Base-by-base conservation (phyloP, 371 early-diverging fungal genomes). In the Mycotypha africana region DNA sequence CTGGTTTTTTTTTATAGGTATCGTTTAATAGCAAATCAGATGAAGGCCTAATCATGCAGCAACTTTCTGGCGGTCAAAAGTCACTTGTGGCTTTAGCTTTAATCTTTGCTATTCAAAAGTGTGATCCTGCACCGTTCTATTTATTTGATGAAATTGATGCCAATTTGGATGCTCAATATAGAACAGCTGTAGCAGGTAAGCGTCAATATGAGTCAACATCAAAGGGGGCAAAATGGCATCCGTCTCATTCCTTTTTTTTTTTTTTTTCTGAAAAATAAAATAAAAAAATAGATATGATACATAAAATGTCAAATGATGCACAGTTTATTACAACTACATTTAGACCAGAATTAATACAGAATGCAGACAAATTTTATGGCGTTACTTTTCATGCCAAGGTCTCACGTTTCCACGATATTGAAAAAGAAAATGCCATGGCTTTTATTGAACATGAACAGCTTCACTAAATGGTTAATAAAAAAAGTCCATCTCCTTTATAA, bases 101-200 rank as follows among this genome's bases (percentile, higher is more conserved):
- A 30, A 98, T 99, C 38, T 98, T 99, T 72, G 93, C 99, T 3
- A 97, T 99, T 53, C 99, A 99, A 70, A 82, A 85, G 53, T 93
- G 95, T 63, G 99, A 99, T 55, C 98, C 97, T 15, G 97, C 99
- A 31, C 99, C 99, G 4, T 99, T 99, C 65, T 99, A 99, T 67
- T 74, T 99, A 51, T 98, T 99, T 84, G 99, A 99, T 78, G 99
- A 99, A 76, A 96, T 99, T 70, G 99, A 99, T 78, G 99, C 99
- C 24, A 99, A 97, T 47, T 71, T 99, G 24, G 99, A 99, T 71
- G 92, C 95, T 11, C 92, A 87, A 47, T 94, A 98, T 58, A 83
- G 98, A 25, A 85, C 89, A 0, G 86, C 95, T 4, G 93, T 98
- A 15, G 98, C 98, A 20, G 80, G 81, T 80, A 67, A 61, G 57